Conservation (phyloP, 495 filamentous ascomycete species). For the Penicillium lagena region DNA sequence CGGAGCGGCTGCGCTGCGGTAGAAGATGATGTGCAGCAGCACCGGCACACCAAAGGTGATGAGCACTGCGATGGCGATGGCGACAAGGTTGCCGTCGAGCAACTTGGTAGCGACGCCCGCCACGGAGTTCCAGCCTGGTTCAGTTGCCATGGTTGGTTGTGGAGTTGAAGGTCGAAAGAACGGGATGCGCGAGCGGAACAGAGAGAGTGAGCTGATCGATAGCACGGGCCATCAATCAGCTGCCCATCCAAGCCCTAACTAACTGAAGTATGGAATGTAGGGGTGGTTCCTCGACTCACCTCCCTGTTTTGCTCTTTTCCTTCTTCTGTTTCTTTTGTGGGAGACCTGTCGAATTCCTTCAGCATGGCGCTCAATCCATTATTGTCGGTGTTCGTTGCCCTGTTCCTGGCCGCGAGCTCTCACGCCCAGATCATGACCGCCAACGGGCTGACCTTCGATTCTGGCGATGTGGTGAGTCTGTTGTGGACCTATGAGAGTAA, state of each 20-base stretch:
- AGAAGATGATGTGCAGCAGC: slow-evolving; percentile 71
- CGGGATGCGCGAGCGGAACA: slow-evolving; percentile 1
- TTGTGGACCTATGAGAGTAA: slow-evolving; percentile 16
- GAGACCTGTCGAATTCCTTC: neutral
- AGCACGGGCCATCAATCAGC: slow-evolving; percentile 12
- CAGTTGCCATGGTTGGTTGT: slow-evolving; percentile 20
- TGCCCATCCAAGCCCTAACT: neutral
- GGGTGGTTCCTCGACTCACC: slow-evolving; percentile 3
- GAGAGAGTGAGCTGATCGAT: slow-evolving; percentile 3
- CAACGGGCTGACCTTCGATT: slow-evolving; percentile 42
- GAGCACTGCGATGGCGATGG: slow-evolving; percentile 59
- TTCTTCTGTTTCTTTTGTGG: neutral
- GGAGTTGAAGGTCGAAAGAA: neutral
- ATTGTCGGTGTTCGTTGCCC: slow-evolving; percentile 32
- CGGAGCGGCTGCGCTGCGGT: slow-evolving; percentile 55
- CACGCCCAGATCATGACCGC: slow-evolving; percentile 51
- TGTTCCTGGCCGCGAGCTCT: slow-evolving; percentile 27
- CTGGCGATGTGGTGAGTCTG: slow-evolving; percentile 39
- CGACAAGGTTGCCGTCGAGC: slow-evolving; percentile 35
- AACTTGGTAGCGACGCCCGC: slow-evolving; percentile 33
- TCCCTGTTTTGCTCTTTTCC: neutral
- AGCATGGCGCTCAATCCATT: slow-evolving; percentile 29
- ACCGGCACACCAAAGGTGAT: slow-evolving; percentile 69
- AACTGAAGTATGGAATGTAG: slow-evolving; percentile 6
- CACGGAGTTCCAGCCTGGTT: slow-evolving; percentile 28